Evolutionary conservation across 495 filamentous ascomycete species (phyloP).

Genomic region (Xylaria palmicola): DNA sequence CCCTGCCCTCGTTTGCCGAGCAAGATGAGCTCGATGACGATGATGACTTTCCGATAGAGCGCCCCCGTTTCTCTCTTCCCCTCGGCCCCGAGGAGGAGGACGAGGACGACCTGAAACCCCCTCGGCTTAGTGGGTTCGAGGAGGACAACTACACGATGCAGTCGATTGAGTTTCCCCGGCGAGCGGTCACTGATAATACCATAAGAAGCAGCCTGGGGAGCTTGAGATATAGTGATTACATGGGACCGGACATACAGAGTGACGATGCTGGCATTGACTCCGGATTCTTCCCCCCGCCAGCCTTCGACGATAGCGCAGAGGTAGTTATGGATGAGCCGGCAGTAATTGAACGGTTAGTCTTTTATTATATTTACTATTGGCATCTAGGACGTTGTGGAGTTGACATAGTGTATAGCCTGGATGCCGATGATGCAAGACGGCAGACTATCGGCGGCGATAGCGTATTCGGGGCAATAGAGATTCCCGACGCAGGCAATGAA

Average conservation of each 20-base stretch:
- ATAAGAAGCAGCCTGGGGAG: conserved; percentile 57
- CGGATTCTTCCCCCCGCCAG: conserved; percentile 40
- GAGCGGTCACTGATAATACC: conserved; percentile 56
- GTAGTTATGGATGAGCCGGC: conserved; percentile 42
- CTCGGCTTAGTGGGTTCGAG: conserved; percentile 62
- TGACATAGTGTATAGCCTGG: conserved; percentile 28
- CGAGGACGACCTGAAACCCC: conserved; percentile 59
- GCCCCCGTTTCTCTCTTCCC: conserved; percentile 68
- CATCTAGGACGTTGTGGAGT: too few species aligned
- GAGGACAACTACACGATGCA: conserved; percentile 67
- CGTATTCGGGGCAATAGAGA: conserved; percentile 46
- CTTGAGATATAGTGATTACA: conserved; percentile 63
- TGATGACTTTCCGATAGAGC: conserved; percentile 54
- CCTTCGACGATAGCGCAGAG: conserved; percentile 36
- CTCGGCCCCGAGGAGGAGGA: conserved; percentile 61
- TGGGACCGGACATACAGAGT: conserved; percentile 32
- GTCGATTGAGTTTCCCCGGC: conserved; percentile 68
- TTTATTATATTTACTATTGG: neutral
- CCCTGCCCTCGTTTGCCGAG: conserved; percentile 22
- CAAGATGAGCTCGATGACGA: conserved; percentile 61
- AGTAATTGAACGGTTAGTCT: conserved; percentile 30
- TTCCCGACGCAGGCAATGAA: conserved; percentile 45
- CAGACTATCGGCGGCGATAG: conserved; percentile 37
- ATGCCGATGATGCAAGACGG: conserved; percentile 34
- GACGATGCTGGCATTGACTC: conserved; percentile 55